These are phyloP conservation scores for Aspergillus tamarii DNA, from an alignment of 2,329 filamentous ascomycete genomes.

Conservation along the genomic window DNA sequence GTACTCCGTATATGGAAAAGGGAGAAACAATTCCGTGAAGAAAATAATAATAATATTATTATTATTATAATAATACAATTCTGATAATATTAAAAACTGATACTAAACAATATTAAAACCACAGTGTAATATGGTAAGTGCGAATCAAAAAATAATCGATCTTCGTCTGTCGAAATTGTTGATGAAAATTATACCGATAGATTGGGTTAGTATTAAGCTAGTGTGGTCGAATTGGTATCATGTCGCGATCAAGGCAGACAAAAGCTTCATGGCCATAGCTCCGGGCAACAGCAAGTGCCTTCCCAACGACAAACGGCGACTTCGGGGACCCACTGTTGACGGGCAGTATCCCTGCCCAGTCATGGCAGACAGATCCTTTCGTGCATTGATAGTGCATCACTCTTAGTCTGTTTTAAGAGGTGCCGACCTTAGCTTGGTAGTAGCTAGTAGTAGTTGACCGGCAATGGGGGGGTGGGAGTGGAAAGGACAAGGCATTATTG, in stretches of 20 bases:
- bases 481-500: conserved; percentile 2
- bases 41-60: neutral
- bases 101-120: neutral
- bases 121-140: neutral
- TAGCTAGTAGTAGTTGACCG: neutral
- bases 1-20: neutral
- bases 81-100: neutral
- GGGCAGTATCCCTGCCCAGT: conserved; percentile 3
- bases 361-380: conserved; percentile 21
- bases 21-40: neutral
- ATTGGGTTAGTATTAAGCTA: conserved; percentile 10
- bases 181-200: neutral
- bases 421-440: neutral
- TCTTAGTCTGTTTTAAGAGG: conserved; percentile 2
- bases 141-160: conserved; percentile 3
- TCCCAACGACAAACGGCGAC: conserved; percentile 9
- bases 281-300: conserved; percentile 3
- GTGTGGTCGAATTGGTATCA: conserved; percentile 7
- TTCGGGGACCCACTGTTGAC: conserved; percentile 8
- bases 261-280: conserved; percentile 7
- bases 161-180: neutral
- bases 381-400: conserved; percentile 16
- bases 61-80: too few species aligned
- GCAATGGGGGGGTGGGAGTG: neutral
- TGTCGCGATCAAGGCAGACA: conserved; percentile 13